These are phyloP conservation scores for Botrytis porri DNA, from an alignment of 2,329 filamentous ascomycete genomes.

Conservation along the genomic window DNA sequence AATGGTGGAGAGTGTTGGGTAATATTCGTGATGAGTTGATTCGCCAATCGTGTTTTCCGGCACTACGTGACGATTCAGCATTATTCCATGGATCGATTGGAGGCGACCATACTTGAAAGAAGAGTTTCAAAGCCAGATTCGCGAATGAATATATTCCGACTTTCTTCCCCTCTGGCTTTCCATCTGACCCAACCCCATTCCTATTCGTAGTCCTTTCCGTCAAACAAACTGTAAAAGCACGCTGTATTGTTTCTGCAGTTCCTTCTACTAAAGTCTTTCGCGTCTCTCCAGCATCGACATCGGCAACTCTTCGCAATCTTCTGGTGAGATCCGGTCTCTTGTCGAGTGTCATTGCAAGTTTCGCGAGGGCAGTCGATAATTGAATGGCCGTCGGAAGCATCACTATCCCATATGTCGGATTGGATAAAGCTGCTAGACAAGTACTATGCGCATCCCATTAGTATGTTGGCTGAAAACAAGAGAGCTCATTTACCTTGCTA, in stretches of 20 bases:
- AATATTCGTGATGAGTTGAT: slow-evolving; percentile 87
- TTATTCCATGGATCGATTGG: slow-evolving; percentile 15
- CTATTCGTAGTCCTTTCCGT: slow-evolving; percentile 71
- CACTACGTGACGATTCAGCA: slow-evolving; percentile 49
- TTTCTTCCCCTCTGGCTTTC: slow-evolving; percentile 77
- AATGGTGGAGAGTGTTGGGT: slow-evolving; percentile 78
- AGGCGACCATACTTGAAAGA: slow-evolving; percentile 65
- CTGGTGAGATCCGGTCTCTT: slow-evolving; percentile 74
- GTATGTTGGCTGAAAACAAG: not conserved
- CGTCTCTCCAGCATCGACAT: slow-evolving; percentile 60
- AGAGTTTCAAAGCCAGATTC: slow-evolving; percentile 82
- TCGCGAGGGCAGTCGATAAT: slow-evolving; percentile 74
- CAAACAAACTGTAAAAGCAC: slow-evolving; percentile 86
- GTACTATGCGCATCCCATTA: slow-evolving; percentile 51
- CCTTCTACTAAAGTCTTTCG: slow-evolving; percentile 80
- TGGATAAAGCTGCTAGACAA: slow-evolving; percentile 76
- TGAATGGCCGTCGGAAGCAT: slow-evolving; percentile 82
- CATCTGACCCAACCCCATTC: slow-evolving; percentile 49
- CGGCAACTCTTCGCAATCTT: slow-evolving; percentile 50
- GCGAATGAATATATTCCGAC: slow-evolving; percentile 87
- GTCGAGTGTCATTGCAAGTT: slow-evolving; percentile 80
- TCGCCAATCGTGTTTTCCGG: slow-evolving; percentile 76
- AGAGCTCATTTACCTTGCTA: slow-evolving; percentile 64
- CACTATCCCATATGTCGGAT: slow-evolving; percentile 75
- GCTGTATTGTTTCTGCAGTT: slow-evolving; percentile 84